Evolutionary conservation across 345 rosid genomes (phyloP).

Genomic region (Populus ilicifolia): DNA sequence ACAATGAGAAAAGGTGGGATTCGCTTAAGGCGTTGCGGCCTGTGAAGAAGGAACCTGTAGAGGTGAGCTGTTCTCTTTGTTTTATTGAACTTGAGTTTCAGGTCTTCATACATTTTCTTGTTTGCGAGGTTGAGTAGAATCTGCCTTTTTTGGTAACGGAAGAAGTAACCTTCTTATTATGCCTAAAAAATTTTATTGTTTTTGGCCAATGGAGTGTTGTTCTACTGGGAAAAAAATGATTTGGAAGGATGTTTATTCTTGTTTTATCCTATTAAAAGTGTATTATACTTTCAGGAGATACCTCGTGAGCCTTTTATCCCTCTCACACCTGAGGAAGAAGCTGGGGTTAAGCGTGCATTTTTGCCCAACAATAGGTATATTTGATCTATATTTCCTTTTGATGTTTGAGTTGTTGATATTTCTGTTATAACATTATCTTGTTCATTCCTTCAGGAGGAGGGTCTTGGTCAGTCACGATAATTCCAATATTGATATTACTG

Average conservation of each 20-base stretch:
- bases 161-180: background rate
- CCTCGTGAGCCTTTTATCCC: conserved; percentile 65
- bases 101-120: background rate
- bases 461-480: conserved; percentile 52
- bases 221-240: background rate
- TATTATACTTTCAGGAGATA: conserved; percentile 40
- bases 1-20: conserved; percentile 41
- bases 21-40: conserved; percentile 41
- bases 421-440: conserved; percentile 10
- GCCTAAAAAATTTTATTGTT: background rate
- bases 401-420: conserved; percentile 1
- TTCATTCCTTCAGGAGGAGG: conserved; percentile 45
- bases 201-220: background rate
- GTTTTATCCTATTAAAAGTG: background rate
- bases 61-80: conserved; percentile 28
- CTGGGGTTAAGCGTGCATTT: conserved; percentile 50
- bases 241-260: background rate
- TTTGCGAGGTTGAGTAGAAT: background rate
- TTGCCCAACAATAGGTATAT: conserved; percentile 49
- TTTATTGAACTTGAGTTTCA: conserved; percentile 1
- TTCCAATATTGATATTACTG: conserved; percentile 74
- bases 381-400: conserved; percentile 4
- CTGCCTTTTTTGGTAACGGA: background rate
- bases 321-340: conserved; percentile 68
- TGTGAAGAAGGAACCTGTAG: conserved; percentile 33